A percentile compares a stretch with the other conserved stretches of the same genome.
Evolutionary conservation across 2,329 filamentous ascomycete species (phyloP).

Genomic region (Lachnellula cervina): DNA sequence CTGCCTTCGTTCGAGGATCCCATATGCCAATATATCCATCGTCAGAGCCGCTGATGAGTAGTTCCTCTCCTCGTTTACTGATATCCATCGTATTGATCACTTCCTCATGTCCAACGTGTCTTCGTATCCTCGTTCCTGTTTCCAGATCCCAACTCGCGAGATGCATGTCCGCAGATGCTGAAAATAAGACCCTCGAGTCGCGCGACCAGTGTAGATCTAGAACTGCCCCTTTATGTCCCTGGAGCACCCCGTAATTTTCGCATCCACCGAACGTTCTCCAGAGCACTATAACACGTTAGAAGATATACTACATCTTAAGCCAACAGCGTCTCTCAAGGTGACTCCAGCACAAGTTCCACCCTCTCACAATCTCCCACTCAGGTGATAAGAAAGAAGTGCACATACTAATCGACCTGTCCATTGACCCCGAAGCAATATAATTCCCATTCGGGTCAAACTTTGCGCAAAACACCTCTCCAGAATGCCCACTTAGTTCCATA

Average conservation of each 20-base stretch:
- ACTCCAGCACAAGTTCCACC: too few relatives aligned
- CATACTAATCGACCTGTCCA: slow-evolving; percentile 87
- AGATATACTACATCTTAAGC: slow-evolving; percentile 3
- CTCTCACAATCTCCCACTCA: not conserved
- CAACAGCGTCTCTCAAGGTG: too few relatives aligned
- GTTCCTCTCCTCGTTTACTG: slow-evolving; percentile 82
- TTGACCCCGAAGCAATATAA: slow-evolving; percentile 87
- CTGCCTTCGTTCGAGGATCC: slow-evolving; percentile 89
- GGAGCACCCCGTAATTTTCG: slow-evolving; percentile 88
- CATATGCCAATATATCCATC: slow-evolving; percentile 92
- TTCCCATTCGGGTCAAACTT: slow-evolving; percentile 87
- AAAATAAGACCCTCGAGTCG: slow-evolving; percentile 85
- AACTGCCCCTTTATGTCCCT: slow-evolving; percentile 84
- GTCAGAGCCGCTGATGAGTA: slow-evolving; percentile 86
- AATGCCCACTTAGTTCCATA: slow-evolving; percentile 82
- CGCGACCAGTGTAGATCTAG: slow-evolving; percentile 95
- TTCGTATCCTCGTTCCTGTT: slow-evolving; percentile 83
- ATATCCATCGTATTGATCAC: slow-evolving; percentile 91
- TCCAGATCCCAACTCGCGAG: slow-evolving; percentile 94
- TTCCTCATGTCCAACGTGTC: slow-evolving; percentile 90
- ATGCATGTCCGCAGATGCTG: slow-evolving; percentile 88
- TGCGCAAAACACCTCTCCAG: slow-evolving; percentile 85
- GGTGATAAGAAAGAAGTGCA: slow-evolving; percentile 10
- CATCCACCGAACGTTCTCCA: slow-evolving; percentile 92
- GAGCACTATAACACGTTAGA: slow-evolving; percentile 56